Percentiles rank a stretch among this genome's conserved stretches.
Evolutionary conservation across 2,329 filamentous ascomycete genomes (phyloP).

Genomic region (Cylindrodendrum hubeiense): DNA sequence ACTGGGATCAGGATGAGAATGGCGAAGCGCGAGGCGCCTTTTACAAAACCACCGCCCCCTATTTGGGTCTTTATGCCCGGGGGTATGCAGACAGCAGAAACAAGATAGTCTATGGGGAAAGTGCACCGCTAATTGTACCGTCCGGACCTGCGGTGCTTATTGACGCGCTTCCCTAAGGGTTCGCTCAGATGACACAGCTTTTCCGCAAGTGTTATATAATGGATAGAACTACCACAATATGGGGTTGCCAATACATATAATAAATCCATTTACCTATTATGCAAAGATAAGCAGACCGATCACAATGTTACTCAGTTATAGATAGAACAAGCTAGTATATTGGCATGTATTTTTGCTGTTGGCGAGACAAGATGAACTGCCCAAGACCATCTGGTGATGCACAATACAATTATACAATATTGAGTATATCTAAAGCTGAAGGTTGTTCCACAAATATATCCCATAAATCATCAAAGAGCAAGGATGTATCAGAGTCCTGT

Average conservation of each 20-base stretch:
- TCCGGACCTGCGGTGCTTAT: slow-evolving; percentile 13
- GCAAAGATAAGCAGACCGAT: too few relatives aligned
- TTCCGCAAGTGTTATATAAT: too few relatives aligned
- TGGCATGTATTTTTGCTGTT: too few relatives aligned
- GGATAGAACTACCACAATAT: too few relatives aligned
- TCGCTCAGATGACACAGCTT: too few relatives aligned
- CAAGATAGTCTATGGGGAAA: slow-evolving; percentile 6
- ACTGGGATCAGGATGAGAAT: slow-evolving; percentile 69
- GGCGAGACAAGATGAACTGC: too few relatives aligned
- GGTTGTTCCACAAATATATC: background rate
- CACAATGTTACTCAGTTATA: too few relatives aligned
- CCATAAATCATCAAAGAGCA: background rate
- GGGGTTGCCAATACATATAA: too few relatives aligned
- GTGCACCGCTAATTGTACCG: slow-evolving; percentile 10
- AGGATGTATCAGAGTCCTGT: background rate
- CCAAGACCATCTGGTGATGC: too few relatives aligned
- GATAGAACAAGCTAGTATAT: too few relatives aligned
- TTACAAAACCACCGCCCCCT: slow-evolving; percentile 12
- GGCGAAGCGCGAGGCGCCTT: slow-evolving; percentile 12
- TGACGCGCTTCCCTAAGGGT: background rate
- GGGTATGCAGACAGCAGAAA: slow-evolving; percentile 7
- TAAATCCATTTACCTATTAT: too few relatives aligned
- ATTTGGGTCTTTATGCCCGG: background rate
- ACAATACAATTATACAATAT: background rate
- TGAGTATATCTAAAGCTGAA: background rate